Evolutionary conservation across 371 early-diverging fungal genomes (phyloP), one percentile per base, ranked within the genome.

Genomic region (Saksenaea oblongispora): DNA sequence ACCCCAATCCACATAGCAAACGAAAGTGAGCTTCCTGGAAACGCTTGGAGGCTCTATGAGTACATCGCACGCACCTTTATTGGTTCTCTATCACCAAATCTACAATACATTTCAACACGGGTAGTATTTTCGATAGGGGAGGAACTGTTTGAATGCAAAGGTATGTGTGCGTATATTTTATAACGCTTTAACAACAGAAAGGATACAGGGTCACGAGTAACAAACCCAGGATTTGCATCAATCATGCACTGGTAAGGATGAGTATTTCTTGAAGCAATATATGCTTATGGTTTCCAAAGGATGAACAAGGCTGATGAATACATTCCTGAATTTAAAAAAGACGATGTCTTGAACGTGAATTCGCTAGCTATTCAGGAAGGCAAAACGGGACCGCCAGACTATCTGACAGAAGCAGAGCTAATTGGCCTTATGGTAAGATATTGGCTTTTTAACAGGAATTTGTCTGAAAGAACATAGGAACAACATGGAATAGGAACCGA

Each of bases 401-500:
- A 86, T 63, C 62, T 92, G 54, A 89, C 88, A 11, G 92, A 92
- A 67, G 67, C 84, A 9, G 92, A 91, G 56, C 63, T 91, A 1
- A 90, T 92, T 73, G 80, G 79, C 0, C 35, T 79, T 13, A 77
- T 79, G 79, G 65, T 70, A 61, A 17, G 27, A 65, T 74, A n/a
- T 58, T 36, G 13, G 3, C 5, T 9, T 13, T 44, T 55, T 56
- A 58, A 57, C n/a, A 34, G 36, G 26, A 61, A 54, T 36, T 7
- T 24, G 13, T 17, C 18, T 34, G 10, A 44, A 11, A 36, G 10
- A 5, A 34, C 11, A 79, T 42, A 65, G 90, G 92, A 92, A 69
- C 86, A 85, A 56, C 78, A 89, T 69, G 92, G 92, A 14, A 92
- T 92, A 54, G 92, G 92, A n/a, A 92, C 92, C 4, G 92, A 92